Evolutionary conservation across 2,329 filamentous ascomycete species (phyloP).

Genomic region (Domatiomyces catenatus): DNA sequence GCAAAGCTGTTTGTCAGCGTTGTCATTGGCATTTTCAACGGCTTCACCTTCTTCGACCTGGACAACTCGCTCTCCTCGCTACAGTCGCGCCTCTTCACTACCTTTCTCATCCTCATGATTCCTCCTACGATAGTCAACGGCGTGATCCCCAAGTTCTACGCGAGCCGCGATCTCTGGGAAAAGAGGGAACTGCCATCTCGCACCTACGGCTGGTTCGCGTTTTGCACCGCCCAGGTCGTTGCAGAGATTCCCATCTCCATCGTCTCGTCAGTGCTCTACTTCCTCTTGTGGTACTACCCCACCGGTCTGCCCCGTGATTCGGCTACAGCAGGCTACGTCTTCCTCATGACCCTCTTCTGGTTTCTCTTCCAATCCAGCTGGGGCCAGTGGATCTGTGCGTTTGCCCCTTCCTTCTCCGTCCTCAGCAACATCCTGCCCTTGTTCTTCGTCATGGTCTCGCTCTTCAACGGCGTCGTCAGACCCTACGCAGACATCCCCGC

Average conservation of each 20-base stretch:
- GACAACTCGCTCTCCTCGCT: slow-evolving; percentile 51
- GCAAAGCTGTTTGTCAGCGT: slow-evolving; percentile 59
- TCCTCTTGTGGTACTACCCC: slow-evolving; percentile 61
- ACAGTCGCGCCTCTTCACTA: slow-evolving; percentile 64
- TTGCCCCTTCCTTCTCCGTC: slow-evolving; percentile 63
- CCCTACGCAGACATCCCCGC: slow-evolving; percentile 46
- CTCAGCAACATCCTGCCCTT: slow-evolving; percentile 61
- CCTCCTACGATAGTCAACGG: slow-evolving; percentile 58
- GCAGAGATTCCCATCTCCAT: slow-evolving; percentile 58
- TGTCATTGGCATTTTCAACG: slow-evolving; percentile 61
- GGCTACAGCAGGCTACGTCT: slow-evolving; percentile 55
- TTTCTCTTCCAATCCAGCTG: slow-evolving; percentile 59
- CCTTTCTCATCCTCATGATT: slow-evolving; percentile 49
- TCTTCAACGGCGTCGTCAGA: slow-evolving; percentile 65
- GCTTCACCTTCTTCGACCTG: slow-evolving; percentile 58
- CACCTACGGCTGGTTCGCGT: slow-evolving; percentile 65
- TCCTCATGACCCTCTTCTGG: slow-evolving; percentile 64
- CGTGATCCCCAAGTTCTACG: slow-evolving; percentile 63
- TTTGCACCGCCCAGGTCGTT: slow-evolving; percentile 57
- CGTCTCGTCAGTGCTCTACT: slow-evolving; percentile 51
- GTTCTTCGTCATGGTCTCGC: slow-evolving; percentile 62
- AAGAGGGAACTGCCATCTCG: slow-evolving; percentile 56
- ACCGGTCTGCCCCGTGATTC: slow-evolving; percentile 53
- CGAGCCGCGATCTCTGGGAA: slow-evolving; percentile 58
- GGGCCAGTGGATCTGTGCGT: slow-evolving; percentile 76